Conservation (phyloP, 1,284 basidiomycete genomes). For the Trametes hirsuta region DNA sequence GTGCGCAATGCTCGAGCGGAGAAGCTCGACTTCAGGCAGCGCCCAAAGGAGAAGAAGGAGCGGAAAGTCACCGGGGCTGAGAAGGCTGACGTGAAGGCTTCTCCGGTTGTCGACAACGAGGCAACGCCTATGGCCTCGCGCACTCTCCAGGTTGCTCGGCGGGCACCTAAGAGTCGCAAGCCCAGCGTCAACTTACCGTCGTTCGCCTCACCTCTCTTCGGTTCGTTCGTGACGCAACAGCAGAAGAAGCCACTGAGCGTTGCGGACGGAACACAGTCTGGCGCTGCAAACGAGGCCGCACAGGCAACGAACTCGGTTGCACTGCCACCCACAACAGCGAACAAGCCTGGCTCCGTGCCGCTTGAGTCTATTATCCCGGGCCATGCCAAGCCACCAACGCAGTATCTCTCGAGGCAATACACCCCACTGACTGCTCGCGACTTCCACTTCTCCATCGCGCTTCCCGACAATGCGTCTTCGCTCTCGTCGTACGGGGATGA, state of each 20-base stretch:
- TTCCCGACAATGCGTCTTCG: conserved; percentile 58
- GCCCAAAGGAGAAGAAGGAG: conserved; percentile 51
- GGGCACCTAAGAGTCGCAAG: conserved; percentile 39
- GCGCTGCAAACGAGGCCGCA: conserved; percentile 19
- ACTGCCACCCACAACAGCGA: conserved; percentile 7
- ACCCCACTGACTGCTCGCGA: conserved; percentile 68
- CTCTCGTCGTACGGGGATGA: conserved; percentile 58
- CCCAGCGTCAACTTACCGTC: conserved; percentile 37
- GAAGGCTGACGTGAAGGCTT: conserved; percentile 7
- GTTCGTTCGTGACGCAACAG: conserved; percentile 58
- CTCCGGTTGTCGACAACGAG: conserved; percentile 9
- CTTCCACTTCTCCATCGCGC: conserved; percentile 67
- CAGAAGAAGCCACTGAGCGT: conserved; percentile 43
- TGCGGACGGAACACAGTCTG: conserved; percentile 32
- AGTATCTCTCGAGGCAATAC: conserved; percentile 76
- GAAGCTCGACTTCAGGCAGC: conserved; percentile 58
- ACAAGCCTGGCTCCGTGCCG: conserved; percentile 68
- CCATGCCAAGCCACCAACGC: conserved; percentile 84
- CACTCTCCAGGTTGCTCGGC: conserved; percentile 38
- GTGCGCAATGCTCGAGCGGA: conserved; percentile 76
- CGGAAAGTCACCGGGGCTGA: conserved; percentile 18
- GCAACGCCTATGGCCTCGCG: conserved; percentile 19
- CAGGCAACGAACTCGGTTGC: conserved; percentile 11
- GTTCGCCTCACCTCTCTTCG: conserved; percentile 58
- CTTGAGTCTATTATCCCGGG: conserved; percentile 89